Evolutionary conservation across 2,329 filamentous ascomycete species (phyloP).

Genomic region (Penicillium expansum): DNA sequence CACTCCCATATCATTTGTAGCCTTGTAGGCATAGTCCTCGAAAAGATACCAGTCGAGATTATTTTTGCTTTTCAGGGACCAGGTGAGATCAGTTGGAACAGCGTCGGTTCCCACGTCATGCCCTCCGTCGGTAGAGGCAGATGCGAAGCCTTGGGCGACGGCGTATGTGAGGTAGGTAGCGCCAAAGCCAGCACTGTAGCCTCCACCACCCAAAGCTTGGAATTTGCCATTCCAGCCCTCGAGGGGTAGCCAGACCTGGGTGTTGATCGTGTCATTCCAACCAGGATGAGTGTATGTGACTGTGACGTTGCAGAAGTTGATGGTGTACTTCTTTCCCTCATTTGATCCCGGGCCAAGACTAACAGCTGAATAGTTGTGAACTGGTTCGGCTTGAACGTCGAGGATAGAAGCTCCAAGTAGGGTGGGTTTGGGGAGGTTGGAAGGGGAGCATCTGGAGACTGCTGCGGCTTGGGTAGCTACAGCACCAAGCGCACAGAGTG

Average conservation of each 20-base stretch:
- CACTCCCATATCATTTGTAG: not conserved
- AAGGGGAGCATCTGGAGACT: not conserved
- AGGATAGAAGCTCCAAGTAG: not conserved
- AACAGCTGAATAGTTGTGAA: not conserved
- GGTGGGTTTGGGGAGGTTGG: not conserved
- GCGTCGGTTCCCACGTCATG: not conserved
- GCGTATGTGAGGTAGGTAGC: not conserved
- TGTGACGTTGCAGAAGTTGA: conserved; percentile 40
- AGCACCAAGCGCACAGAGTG: not conserved
- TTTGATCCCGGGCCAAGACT: not conserved
- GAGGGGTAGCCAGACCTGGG: conserved; percentile 33
- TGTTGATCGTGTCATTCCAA: conserved; percentile 33
- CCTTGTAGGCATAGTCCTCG: not conserved
- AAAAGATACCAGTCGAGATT: not conserved
- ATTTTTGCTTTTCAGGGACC: not conserved
- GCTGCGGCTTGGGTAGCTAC: not conserved
- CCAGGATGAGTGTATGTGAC: conserved; percentile 41
- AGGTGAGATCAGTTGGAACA: not conserved
- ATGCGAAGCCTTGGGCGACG: not conserved
- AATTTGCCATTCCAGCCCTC: conserved; percentile 40
- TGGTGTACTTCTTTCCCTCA: not conserved
- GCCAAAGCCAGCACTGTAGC: conserved; percentile 23
- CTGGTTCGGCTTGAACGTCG: not conserved
- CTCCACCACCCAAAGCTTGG: conserved; percentile 41
- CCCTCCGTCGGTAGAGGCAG: not conserved